Evolutionary conservation across 768 basidiomycete genomes (phyloP), one percentile per base, ranked within the genome.

Genomic region (Termitomyces sp.): DNA sequence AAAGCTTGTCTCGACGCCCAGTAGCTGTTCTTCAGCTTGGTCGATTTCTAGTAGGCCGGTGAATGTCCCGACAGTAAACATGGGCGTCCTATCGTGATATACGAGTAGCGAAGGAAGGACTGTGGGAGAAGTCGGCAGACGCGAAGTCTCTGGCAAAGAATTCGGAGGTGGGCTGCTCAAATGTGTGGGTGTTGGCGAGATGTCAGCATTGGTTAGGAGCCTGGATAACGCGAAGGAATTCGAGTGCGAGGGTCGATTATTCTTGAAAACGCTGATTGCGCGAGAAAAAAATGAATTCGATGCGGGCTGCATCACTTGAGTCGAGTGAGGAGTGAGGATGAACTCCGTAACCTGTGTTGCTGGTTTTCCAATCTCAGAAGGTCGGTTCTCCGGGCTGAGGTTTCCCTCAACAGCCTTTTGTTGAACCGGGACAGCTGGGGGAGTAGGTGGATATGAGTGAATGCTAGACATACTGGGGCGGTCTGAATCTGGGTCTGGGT

Each of bases 1-100:
- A 67, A 93, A 93, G 55, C 85, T 85, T 30, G 81, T 80, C 50
- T 91, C 88, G 32, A 93, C 82, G 14, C 90, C 91, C 26, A 91
- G 67, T 33, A 78, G 70, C 18, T 74, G 70, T 55, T 84, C 83
- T 59, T 87, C 81, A 4, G 75, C 71, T 53, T 74, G 71, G 40
- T 91, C 82, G 40, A 93, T 70, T 67, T 88, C 88, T 41, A 93
- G 71, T 36, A 84, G 55, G 5, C 91, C 90, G 0, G 79, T 83
- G 7, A 82, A 71, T 0, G 84, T 82, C 3, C 78, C 72, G 18
- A 86, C 77, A 1, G 82, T 83, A 58, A 86, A 75, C 5, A 88
- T 70, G 0, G 90, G 87, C 2, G 91, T 92, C 38, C 74, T 83
- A 67, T 93, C 91, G 57, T 85, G 82, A 70, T 89, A 92, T 0